Percentiles rank a stretch among this genome's conserved stretches.
Evolutionary conservation across 352 stramenopile species (phyloP).

Genomic region (Pythium aquatile): DNA sequence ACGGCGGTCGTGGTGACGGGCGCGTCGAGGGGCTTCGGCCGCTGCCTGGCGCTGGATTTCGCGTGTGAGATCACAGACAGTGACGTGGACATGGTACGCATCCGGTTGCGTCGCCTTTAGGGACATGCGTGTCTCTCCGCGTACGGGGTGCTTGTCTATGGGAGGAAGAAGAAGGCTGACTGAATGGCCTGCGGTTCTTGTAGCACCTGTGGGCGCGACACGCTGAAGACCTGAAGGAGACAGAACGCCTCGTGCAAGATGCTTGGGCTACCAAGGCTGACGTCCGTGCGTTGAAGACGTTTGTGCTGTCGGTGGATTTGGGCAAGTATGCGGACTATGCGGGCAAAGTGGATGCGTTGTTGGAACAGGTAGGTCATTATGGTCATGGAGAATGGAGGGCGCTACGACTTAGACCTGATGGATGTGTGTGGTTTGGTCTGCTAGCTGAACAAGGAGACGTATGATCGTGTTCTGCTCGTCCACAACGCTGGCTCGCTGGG

Average conservation of each 20-base stretch:
- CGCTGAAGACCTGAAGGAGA: slow-evolving; percentile 51
- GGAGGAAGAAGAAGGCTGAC: background rate
- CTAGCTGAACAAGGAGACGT: slow-evolving; percentile 33
- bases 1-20: slow-evolving; percentile 72
- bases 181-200: background rate
- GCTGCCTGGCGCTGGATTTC: slow-evolving; percentile 71
- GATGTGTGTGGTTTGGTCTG: background rate
- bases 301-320: slow-evolving; percentile 48
- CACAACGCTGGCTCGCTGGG: slow-evolving; percentile 87
- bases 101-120: background rate
- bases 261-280: slow-evolving; percentile 29
- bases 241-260: slow-evolving; percentile 34
- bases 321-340: slow-evolving; percentile 43
- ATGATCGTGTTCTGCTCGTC: slow-evolving; percentile 56
- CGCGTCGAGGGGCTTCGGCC: slow-evolving; percentile 82
- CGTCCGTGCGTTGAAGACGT: slow-evolving; percentile 29
- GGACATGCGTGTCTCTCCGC: background rate
- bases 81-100: slow-evolving; percentile 53
- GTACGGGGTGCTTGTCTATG: background rate
- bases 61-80: slow-evolving; percentile 31
- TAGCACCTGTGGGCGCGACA: slow-evolving; percentile 62
- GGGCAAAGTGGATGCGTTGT: slow-evolving; percentile 44
- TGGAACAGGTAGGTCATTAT: slow-evolving; percentile 25
- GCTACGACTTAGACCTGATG: background rate
- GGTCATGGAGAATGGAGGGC: slow-evolving; percentile 4